Evolutionary conservation across 164 flowering plant genomes (phyloP).

Genomic region (Taxillus chinensis): DNA sequence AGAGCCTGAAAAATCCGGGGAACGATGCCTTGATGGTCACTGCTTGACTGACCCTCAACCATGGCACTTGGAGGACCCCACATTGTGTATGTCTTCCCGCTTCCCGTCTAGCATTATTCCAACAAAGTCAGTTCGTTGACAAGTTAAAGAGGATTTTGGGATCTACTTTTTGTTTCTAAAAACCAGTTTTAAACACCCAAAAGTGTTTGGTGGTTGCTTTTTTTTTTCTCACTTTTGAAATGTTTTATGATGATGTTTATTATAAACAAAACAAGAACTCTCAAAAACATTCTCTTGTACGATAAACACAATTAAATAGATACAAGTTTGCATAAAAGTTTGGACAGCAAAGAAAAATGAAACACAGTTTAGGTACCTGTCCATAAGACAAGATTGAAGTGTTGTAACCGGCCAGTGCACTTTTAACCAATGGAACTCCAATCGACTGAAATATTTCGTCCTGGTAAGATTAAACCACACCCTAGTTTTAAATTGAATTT

Average conservation of each 20-base stretch:
- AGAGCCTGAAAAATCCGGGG: constrained; percentile 82
- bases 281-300: too few relatives aligned
- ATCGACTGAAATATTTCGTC: constrained; percentile 71
- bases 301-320: neutral
- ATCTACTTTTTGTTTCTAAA: too few relatives aligned
- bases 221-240: too few relatives aligned
- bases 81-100: constrained; percentile 96
- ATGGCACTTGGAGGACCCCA: constrained; percentile 99
- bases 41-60: constrained; percentile 57
- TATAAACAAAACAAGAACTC: too few relatives aligned
- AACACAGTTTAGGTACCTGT: constrained; percentile 44
- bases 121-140: neutral
- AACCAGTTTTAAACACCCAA: too few relatives aligned
- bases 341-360: neutral
- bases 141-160: too few relatives aligned
- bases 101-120: constrained; percentile 53
- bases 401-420: constrained; percentile 79
- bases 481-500: neutral
- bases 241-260: too few relatives aligned
- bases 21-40: constrained; percentile 63
- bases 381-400: constrained; percentile 74
- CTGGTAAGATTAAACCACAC: constrained; percentile 27
- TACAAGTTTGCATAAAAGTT: neutral
- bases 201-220: too few relatives aligned
- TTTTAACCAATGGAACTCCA: constrained; percentile 74